Conservation (phyloP, 2,329 filamentous ascomycete species). For the Nannizziopsis barbatae region DNA sequence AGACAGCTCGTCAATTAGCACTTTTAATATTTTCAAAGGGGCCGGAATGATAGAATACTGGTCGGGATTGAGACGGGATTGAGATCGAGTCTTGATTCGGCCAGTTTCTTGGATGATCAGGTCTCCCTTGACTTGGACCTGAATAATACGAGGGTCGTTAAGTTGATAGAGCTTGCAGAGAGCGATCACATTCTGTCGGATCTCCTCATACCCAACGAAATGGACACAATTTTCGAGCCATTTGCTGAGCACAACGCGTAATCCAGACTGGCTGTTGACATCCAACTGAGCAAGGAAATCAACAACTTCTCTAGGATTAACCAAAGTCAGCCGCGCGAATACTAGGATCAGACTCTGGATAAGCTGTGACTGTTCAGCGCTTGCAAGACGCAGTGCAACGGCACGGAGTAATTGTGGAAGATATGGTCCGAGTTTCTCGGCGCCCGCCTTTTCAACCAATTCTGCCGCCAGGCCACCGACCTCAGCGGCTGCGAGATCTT, state of each 20-base stretch:
- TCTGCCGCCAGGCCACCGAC: slow-evolving; percentile 89
- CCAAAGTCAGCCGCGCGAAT: slow-evolving; percentile 78
- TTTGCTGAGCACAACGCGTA: slow-evolving; percentile 80
- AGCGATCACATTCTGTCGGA: slow-evolving; percentile 90
- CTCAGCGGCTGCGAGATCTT: slow-evolving; percentile 90
- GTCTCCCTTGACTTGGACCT: slow-evolving; percentile 83
- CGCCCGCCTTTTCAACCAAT: slow-evolving; percentile 87
- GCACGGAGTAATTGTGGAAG: slow-evolving; percentile 78
- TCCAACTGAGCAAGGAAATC: slow-evolving; percentile 80
- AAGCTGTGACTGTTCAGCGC: slow-evolving; percentile 73
- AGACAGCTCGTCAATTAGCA: slow-evolving; percentile 81
- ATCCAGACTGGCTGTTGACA: slow-evolving; percentile 62
- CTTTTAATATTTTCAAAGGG: slow-evolving; percentile 89
- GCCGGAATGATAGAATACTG: slow-evolving; percentile 79
- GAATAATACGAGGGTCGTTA: slow-evolving; percentile 65
- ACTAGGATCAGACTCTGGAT: slow-evolving; percentile 94
- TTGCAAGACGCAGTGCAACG: slow-evolving; percentile 72
- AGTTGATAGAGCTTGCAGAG: slow-evolving; percentile 83
- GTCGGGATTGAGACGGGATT: slow-evolving; percentile 78
- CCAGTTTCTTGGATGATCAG: slow-evolving; percentile 69
- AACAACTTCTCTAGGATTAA: slow-evolving; percentile 77
- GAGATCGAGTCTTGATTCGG: slow-evolving; percentile 85
- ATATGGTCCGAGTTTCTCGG: slow-evolving; percentile 80
- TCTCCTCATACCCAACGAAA: slow-evolving; percentile 97
- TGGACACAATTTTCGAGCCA: slow-evolving; percentile 96